A percentile compares a stretch with the other conserved stretches of the same genome.
These are phyloP conservation scores for Phytophthora sp. DNA, from an alignment of 352 stramenopile genomes.

Conservation along the genomic window DNA sequence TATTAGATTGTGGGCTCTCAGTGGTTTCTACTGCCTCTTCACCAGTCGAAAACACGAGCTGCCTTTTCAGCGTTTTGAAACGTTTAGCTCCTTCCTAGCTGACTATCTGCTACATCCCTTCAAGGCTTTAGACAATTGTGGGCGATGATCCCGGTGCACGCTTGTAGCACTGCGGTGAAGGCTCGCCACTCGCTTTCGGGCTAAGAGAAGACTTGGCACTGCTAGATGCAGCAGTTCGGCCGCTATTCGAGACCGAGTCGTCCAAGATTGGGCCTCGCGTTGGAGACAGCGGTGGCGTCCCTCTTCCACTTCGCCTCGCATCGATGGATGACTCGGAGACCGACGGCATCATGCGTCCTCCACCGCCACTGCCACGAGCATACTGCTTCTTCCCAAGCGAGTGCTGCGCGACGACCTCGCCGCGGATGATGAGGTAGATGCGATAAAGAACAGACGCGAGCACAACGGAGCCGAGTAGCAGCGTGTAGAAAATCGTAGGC, in stretches of 20 bases:
- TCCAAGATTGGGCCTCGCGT: slow-evolving; percentile 26
- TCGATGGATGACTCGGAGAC: slow-evolving; percentile 26
- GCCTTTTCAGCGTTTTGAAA: slow-evolving; percentile 14
- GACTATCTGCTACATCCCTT: too few relatives aligned
- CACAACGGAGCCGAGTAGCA: slow-evolving; percentile 50
- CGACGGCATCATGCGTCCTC: slow-evolving; percentile 26
- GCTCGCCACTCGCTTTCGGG: slow-evolving; percentile 27
- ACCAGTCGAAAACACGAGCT: slow-evolving; percentile 8
- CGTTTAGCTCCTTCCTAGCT: slow-evolving; percentile 2
- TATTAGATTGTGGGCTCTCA: slow-evolving; percentile 1
- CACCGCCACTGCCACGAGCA: background rate
- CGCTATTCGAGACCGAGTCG: slow-evolving; percentile 18
- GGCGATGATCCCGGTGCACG: slow-evolving; percentile 55
- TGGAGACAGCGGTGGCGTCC: slow-evolving; percentile 34
- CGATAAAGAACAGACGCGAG: slow-evolving; percentile 55
- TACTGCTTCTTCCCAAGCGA: slow-evolving; percentile 35
- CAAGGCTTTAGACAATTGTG: slow-evolving; percentile 37
- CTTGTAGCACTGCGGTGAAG: slow-evolving; percentile 63
- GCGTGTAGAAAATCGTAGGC: slow-evolving; percentile 60
- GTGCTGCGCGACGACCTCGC: slow-evolving; percentile 43
- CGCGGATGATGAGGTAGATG: slow-evolving; percentile 56
- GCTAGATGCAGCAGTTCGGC: slow-evolving; percentile 3
- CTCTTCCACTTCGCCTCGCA: slow-evolving; percentile 19
- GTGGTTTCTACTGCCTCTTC: slow-evolving; percentile 21
- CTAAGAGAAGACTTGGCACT: slow-evolving; percentile 31